Evolutionary conservation across 2,329 filamentous ascomycete species (phyloP).

Genomic region (Botrytis tulipae): DNA sequence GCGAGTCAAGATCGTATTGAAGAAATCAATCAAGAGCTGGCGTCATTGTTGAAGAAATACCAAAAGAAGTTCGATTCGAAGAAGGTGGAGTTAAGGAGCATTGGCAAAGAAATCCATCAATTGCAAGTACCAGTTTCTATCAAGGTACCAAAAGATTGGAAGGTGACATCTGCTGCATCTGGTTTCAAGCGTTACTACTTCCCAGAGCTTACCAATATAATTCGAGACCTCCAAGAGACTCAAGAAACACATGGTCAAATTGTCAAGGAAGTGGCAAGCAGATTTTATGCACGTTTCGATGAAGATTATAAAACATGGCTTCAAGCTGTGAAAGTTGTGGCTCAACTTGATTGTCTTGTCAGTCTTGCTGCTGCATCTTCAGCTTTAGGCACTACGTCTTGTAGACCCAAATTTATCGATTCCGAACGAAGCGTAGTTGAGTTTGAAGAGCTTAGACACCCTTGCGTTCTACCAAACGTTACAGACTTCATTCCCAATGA

Average conservation of each 20-base stretch:
- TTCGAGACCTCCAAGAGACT: slow-evolving; percentile 86
- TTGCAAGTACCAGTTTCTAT: slow-evolving; percentile 82
- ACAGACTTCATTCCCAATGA: slow-evolving; percentile 97
- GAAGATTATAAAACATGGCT: slow-evolving; percentile 83
- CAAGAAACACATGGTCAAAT: slow-evolving; percentile 93
- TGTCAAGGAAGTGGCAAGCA: slow-evolving; percentile 76
- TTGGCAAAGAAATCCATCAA: slow-evolving; percentile 97
- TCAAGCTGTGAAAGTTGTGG: slow-evolving; percentile 81
- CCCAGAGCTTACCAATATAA: slow-evolving; percentile 73
- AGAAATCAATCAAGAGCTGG: slow-evolving; percentile 70
- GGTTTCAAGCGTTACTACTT: slow-evolving; percentile 94
- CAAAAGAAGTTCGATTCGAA: slow-evolving; percentile 73
- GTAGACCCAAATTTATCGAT: slow-evolving; percentile 84
- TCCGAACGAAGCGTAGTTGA: slow-evolving; percentile 83
- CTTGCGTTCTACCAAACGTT: slow-evolving; percentile 86
- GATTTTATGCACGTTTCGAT: slow-evolving; percentile 87
- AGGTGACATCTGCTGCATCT: slow-evolving; percentile 93
- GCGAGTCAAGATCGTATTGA: slow-evolving; percentile 73
- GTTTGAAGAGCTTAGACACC: slow-evolving; percentile 88
- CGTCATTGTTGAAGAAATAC: slow-evolving; percentile 67
- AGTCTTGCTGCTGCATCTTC: slow-evolving; percentile 87
- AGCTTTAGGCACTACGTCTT: slow-evolving; percentile 80
- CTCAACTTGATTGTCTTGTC: slow-evolving; percentile 92
- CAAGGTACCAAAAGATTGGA: slow-evolving; percentile 84
- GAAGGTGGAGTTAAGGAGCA: slow-evolving; percentile 70